Base-by-base conservation (phyloP, 768 basidiomycete genomes). In the Scleroderma bovista region DNA sequence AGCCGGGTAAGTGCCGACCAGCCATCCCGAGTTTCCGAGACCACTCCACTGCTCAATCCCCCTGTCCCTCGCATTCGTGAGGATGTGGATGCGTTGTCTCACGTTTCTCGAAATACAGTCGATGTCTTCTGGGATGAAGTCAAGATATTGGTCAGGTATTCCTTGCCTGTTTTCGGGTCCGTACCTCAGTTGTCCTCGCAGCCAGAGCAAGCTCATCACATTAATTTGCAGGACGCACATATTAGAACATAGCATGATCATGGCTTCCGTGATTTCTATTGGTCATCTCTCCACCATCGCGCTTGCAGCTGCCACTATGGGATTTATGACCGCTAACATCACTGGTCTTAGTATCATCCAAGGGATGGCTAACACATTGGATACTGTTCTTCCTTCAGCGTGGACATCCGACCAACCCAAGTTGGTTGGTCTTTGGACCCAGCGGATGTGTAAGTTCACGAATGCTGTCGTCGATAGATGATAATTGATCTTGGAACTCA, bases 241-340 rank as follows among this genome's bases (percentile, higher is more conserved):
- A 23, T 74, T 92, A 26, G 94, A 98, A 64, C 94, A 92, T 66
- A 88, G 86, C 20, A 79, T 98, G 36, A 77, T 91, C 36, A 77
- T 95, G 53, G 84, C 85, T 0, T 84, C 90, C 11, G 90, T 95
- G 36, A 69, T 98, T n/a, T 86, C 86, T 11, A 87, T 95, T 24
- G 94, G 94, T 0, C 94, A 97, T 67, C 70, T 97, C 22, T 92
- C 91, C 2, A 95, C 93, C 0, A 83, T 78, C 3, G 88, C 93
- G 12, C 80, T 98, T 2, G 95, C 95, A 2, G 93, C 90, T 0
- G 81, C 85, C 22, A 82, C 79, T 15, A 69, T 88, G 2, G 85
- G 82, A 1, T 83, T 81, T 33, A 86, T 88, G 84, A 86, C 85
- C 1, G 82, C 82, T 16, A 84, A 77, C 47, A 80, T 84, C 4